Conservation (phyloP, 2,329 filamentous ascomycete species). For the Rutstroemia sp. region DNA sequence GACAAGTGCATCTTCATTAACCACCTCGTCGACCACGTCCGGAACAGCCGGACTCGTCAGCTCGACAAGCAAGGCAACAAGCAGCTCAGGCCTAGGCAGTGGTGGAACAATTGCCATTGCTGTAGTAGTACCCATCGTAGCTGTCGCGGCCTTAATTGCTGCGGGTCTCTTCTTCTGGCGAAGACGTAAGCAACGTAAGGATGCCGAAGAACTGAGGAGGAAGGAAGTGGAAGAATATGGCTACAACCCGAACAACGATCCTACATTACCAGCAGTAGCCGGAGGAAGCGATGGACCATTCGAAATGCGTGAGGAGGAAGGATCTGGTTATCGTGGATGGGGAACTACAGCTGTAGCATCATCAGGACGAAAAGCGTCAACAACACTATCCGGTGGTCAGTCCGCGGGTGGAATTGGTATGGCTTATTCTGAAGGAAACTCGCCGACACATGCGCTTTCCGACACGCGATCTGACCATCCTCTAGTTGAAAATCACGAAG, state of each 20-base stretch:
- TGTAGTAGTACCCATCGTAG: conserved; percentile 87
- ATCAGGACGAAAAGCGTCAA: conserved; percentile 77
- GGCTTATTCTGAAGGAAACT: conserved; percentile 67
- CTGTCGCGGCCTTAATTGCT: conserved; percentile 72
- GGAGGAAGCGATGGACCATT: conserved; percentile 45
- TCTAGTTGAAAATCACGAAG: conserved; percentile 48
- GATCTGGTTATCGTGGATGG: conserved; percentile 88
- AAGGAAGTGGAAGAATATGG: conserved; percentile 98
- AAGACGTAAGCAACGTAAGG: conserved; percentile 77
- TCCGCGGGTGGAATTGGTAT: conserved; percentile 46
- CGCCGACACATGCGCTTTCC: conserved; percentile 56
- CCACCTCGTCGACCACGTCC: conserved; percentile 20
- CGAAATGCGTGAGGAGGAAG: conserved; percentile 66
- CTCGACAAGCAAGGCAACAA: neutral
- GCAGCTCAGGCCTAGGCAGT: conserved; percentile 27
- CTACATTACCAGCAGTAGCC: conserved; percentile 58
- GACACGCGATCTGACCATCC: conserved; percentile 65
- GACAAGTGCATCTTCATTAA: conserved; percentile 11
- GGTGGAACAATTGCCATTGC: conserved; percentile 80
- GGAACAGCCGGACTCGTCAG: conserved; percentile 15
- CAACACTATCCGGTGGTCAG: conserved; percentile 71
- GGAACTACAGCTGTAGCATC: conserved; percentile 66
- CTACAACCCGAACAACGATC: conserved; percentile 96
- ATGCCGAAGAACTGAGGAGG: conserved; percentile 76
- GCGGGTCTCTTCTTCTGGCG: conserved; percentile 79